Conservation (phyloP, 2,329 filamentous ascomycete species). For the Penicillium sp. region DNA sequence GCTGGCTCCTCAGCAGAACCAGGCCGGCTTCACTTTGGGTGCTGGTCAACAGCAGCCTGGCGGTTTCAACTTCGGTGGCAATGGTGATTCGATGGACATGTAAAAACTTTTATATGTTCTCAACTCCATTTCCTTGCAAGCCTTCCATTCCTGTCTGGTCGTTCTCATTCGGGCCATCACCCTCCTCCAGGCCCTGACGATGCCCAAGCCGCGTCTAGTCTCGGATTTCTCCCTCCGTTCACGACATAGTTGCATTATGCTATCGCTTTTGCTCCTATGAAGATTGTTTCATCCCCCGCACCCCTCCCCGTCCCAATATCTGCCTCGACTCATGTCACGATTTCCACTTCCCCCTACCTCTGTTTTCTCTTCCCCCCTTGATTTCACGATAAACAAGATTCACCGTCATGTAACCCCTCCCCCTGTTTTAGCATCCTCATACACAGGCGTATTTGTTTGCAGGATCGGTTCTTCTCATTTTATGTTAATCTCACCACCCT, state of each 20-base stretch:
- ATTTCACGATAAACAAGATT: constrained; percentile 44
- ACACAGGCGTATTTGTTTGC: constrained; percentile 37
- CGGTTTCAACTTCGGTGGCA: constrained; percentile 87
- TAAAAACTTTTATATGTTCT: constrained; percentile 38
- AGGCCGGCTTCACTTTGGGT: constrained; percentile 66
- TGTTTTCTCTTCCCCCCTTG: constrained; percentile 19
- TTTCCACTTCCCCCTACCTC: constrained; percentile 11
- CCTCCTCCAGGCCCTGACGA: background rate
- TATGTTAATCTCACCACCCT: constrained; percentile 22
- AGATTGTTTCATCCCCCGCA: constrained; percentile 2
- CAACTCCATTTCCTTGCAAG: constrained; percentile 1
- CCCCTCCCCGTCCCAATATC: constrained; percentile 2
- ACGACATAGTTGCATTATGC: background rate
- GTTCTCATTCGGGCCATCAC: background rate
- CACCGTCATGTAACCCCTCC: constrained; percentile 44
- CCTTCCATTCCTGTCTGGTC: background rate
- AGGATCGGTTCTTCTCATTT: constrained; percentile 26
- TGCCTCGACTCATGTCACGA: constrained; percentile 14
- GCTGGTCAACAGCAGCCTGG: constrained; percentile 61
- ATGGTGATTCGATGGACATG: constrained; percentile 69
- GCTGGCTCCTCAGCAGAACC: constrained; percentile 63
- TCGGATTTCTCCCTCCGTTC: constrained; percentile 2
- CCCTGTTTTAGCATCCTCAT: constrained; percentile 35
- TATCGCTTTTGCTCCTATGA: too few species aligned
- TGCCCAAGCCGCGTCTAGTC: background rate